Conservation (phyloP, 2,329 filamentous ascomycete genomes). For the Talaromyces sp. region DNA sequence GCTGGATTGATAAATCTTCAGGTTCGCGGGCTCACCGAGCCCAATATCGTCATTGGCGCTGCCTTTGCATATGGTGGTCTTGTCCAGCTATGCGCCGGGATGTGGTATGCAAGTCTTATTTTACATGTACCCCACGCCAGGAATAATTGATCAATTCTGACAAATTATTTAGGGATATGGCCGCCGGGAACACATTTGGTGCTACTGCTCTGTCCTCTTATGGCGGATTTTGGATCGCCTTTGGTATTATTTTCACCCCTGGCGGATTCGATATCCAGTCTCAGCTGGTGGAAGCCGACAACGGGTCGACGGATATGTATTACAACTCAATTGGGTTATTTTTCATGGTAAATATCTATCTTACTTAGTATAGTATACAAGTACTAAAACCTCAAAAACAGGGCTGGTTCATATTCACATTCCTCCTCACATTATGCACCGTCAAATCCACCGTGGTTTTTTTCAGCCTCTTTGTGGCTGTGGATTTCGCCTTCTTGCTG, state of each 20-base stretch:
- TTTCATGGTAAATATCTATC: slow-evolving; percentile 48
- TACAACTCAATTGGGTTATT: slow-evolving; percentile 64
- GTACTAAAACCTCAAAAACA: slow-evolving; percentile 15
- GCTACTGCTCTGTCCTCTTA: slow-evolving; percentile 72
- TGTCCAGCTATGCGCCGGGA: slow-evolving; percentile 70
- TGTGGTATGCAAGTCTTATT: slow-evolving; percentile 57
- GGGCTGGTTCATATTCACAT: slow-evolving; percentile 79
- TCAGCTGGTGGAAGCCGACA: slow-evolving; percentile 34
- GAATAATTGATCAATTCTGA: background rate
- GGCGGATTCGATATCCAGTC: slow-evolving; percentile 56
- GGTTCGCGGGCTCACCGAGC: slow-evolving; percentile 52
- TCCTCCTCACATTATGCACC: slow-evolving; percentile 64
- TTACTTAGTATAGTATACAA: too few relatives aligned
- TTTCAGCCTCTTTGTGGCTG: slow-evolving; percentile 68
- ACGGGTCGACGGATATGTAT: slow-evolving; percentile 36
- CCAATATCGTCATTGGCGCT: slow-evolving; percentile 62
- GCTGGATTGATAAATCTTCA: slow-evolving; percentile 68
- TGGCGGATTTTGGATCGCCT: slow-evolving; percentile 75
- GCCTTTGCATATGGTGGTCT: slow-evolving; percentile 69
- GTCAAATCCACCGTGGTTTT: slow-evolving; percentile 71
- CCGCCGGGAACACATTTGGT: slow-evolving; percentile 73
- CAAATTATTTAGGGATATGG: slow-evolving; percentile 61
- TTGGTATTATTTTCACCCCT: slow-evolving; percentile 64
- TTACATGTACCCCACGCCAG: background rate
- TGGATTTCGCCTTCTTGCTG: slow-evolving; percentile 68